Base-by-base conservation (phyloP, 805 yeast genomes). In the Candida railenensis region DNA sequence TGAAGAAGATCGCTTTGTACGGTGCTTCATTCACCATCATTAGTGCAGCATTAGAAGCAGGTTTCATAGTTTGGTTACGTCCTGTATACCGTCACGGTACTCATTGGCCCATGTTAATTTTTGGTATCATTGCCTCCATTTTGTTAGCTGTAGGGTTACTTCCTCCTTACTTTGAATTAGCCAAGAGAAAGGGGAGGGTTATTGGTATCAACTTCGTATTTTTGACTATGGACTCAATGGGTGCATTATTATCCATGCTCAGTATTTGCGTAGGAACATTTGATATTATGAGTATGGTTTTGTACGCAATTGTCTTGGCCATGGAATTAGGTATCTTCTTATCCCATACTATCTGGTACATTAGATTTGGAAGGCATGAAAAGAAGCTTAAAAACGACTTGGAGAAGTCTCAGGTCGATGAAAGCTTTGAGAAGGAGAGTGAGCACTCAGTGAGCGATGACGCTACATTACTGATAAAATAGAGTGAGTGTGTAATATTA, bases 171-270 rank as follows among this genome's bases (percentile, higher is more conserved):
- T 82, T 81, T 54, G 97, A 92, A 62, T 67, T 92, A 21, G 77
- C 82, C 28, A 87, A 89, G 58, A 74, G 96, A 52, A 64, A 80
- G 43, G 97, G 97, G 1, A 69, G 86, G 32, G 97, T 92, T 2
- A 82, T 90, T 2, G 98, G 98, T 0, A 85, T 92, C 57, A 90
- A 90, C 61, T 90, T 92, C 58, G 53, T 86, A 2, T 92, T 92
- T 52, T 71, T 92, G 48, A 57, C 74, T 3, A 67, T 91, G 67
- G 97, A 92, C 62, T 79, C 87, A 3, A 51, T 79, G 21, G 98
- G 98, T 7, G 97, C 97, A 0, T 66, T 72, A 37, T 81, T 89
- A 53, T 87, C 95, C 11, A 76, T 87, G 66, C 74, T 78, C 36
- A 73, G 83, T 54, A 74, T 72, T 15, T 62, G 69, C 1, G 74